Percentiles rank a stretch among this genome's conserved stretches.
phyloP scores from a whole-genome alignment of 129 eudicot species.

The Flaveria sonorensis region DNA sequence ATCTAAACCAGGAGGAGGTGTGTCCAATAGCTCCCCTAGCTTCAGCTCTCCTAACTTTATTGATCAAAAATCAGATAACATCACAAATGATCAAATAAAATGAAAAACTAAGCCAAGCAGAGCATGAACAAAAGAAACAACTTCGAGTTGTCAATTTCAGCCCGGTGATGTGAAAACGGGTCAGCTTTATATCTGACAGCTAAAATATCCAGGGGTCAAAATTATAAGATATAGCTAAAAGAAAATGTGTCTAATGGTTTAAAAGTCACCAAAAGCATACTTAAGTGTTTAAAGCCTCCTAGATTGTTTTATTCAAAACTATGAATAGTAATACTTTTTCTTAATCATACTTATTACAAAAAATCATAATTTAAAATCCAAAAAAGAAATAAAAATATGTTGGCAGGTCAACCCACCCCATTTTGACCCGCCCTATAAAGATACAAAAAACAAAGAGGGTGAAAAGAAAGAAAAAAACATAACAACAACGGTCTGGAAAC shows the following conservation, averaged over 20 bases:
- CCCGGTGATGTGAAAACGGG: not conserved
- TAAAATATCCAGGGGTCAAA: not conserved
- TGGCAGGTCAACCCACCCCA: slow-evolving; percentile 1
- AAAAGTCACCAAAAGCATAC: not conserved
- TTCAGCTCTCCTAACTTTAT: slow-evolving; percentile 85
- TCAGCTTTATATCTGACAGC: not conserved
- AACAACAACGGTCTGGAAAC: not conserved
- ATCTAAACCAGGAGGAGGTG: slow-evolving; percentile 98
- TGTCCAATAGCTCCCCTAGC: slow-evolving; percentile 94
- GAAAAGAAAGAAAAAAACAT: not conserved
- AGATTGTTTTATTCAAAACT: not conserved
- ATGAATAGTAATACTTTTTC: not conserved
- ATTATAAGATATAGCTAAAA: not conserved
- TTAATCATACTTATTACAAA: not conserved
- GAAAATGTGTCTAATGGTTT: not conserved
- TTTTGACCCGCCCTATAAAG: not conserved
- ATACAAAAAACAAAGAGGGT: not conserved
- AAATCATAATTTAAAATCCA: not conserved
- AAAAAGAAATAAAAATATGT: not conserved
- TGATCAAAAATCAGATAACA: slow-evolving; percentile 7
- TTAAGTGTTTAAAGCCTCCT: not conserved
- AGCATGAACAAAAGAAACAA: not conserved
- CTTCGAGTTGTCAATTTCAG: not conserved
- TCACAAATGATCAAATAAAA: not conserved
- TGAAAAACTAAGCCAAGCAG: not conserved